Conservation (phyloP, 2,329 filamentous ascomycete genomes). For the Endothia cerciana region DNA sequence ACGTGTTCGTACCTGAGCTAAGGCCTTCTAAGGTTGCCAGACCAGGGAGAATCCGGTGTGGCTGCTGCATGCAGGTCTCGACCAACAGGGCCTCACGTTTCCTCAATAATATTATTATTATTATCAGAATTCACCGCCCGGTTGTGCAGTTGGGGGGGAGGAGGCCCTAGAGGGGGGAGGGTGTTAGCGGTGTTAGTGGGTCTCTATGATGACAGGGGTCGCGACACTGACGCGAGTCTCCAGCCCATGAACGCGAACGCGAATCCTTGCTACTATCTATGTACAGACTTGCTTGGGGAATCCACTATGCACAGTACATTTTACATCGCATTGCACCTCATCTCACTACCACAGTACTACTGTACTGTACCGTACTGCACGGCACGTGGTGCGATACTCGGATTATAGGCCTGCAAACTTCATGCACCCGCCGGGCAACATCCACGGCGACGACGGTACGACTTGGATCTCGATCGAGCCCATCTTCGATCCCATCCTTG, state of each 20-base stretch:
- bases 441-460: background rate
- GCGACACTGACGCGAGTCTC: slow-evolving; percentile 5
- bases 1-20: too few relatives aligned
- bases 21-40: too few relatives aligned
- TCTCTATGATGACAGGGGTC: too few relatives aligned
- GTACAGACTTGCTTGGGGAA: too few relatives aligned
- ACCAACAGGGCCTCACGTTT: too few relatives aligned
- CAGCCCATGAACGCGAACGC: background rate
- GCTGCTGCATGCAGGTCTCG: too few relatives aligned
- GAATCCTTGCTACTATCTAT: slow-evolving; percentile 4
- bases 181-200: too few relatives aligned
- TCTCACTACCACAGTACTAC: background rate
- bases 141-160: background rate
- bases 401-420: background rate
- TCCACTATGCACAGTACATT: background rate
- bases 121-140: too few relatives aligned
- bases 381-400: background rate
- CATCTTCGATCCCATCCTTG: background rate
- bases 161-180: background rate
- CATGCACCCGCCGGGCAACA: background rate
- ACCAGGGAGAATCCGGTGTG: too few relatives aligned
- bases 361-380: too few relatives aligned
- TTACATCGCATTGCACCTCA: background rate
- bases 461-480: background rate
- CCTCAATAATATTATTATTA: background rate